Conservation (phyloP, 768 basidiomycete genomes). For the Clavaria fumosa region DNA sequence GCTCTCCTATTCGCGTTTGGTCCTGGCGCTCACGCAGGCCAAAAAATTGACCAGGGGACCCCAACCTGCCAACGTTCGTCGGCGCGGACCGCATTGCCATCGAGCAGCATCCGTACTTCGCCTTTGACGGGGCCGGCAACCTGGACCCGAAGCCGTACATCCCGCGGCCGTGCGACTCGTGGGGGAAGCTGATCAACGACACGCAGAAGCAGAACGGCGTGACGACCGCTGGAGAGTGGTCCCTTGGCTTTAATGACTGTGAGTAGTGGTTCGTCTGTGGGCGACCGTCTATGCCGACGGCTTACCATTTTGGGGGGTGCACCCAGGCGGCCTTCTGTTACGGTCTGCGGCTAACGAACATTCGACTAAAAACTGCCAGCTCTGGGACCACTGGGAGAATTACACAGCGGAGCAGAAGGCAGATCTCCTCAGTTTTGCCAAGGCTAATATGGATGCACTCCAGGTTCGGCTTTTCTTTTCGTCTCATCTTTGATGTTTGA, state of each 20-base stretch:
- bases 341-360: slow-evolving; percentile 1
- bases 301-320: background rate
- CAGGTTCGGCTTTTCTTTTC: slow-evolving; percentile 9
- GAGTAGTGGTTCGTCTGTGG: slow-evolving; percentile 38
- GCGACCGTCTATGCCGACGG: slow-evolving; percentile 31
- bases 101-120: slow-evolving; percentile 59
- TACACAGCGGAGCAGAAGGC: slow-evolving; percentile 29
- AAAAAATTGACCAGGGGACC: too few species aligned
- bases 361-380: slow-evolving; percentile 26
- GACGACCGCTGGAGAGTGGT: slow-evolving; percentile 64
- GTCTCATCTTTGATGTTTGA: background rate
- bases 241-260: slow-evolving; percentile 51
- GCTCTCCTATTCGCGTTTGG: slow-evolving; percentile 40
- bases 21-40: background rate
- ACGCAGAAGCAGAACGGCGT: slow-evolving; percentile 45
- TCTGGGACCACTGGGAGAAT: slow-evolving; percentile 36
- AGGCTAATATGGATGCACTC: slow-evolving; percentile 30
- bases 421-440: slow-evolving; percentile 36
- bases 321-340: slow-evolving; percentile 3
- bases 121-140: slow-evolving; percentile 30
- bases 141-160: slow-evolving; percentile 32
- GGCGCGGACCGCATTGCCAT: slow-evolving; percentile 47
- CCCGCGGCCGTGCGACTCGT: slow-evolving; percentile 34
- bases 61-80: slow-evolving; percentile 22
- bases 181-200: slow-evolving; percentile 42